phyloP scores from a whole-genome alignment of 1,284 basidiomycete species.

The Paramarasmius palmivorus region DNA sequence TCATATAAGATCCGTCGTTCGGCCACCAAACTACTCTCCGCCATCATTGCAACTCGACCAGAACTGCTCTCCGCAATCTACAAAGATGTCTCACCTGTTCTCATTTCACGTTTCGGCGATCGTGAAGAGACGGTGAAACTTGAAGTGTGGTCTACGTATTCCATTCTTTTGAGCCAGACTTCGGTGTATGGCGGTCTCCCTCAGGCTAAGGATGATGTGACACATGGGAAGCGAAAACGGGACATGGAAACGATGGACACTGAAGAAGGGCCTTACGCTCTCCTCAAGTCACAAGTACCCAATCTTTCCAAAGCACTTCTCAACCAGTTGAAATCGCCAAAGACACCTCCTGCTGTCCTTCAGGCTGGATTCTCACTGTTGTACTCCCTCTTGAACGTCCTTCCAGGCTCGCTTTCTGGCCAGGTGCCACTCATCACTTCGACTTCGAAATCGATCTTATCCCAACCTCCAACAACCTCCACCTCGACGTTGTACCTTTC shows the following conservation, averaged over 20 bases:
- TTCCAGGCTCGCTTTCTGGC: conserved; percentile 80
- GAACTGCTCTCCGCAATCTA: conserved; percentile 83
- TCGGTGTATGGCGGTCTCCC: conserved; percentile 67
- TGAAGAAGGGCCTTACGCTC: conserved; percentile 73
- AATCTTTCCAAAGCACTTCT: conserved; percentile 80
- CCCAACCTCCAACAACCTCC: conserved; percentile 63
- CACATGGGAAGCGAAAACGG: conserved; percentile 78
- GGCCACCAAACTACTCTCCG: conserved; percentile 86
- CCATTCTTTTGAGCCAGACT: conserved; percentile 80
- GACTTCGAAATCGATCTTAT: conserved; percentile 63
- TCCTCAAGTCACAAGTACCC: conserved; percentile 78
- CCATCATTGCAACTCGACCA: conserved; percentile 85
- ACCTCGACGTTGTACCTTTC: conserved; percentile 79
- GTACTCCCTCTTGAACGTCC: conserved; percentile 73
- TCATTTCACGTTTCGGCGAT: conserved; percentile 91
- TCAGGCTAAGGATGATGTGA: conserved; percentile 53
- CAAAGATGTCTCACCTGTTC: conserved; percentile 80
- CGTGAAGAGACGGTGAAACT: conserved; percentile 95
- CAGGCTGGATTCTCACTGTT: conserved; percentile 87
- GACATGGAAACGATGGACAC: conserved; percentile 75
- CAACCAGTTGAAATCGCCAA: conserved; percentile 80
- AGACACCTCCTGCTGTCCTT: conserved; percentile 77
- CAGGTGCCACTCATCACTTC: conserved; percentile 66
- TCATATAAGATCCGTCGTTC: conserved; percentile 97
- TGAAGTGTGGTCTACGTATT: conserved; percentile 90